These are phyloP conservation scores for Caryocar brasiliense DNA, from an alignment of 441 rosid species.

Conservation along the genomic window DNA sequence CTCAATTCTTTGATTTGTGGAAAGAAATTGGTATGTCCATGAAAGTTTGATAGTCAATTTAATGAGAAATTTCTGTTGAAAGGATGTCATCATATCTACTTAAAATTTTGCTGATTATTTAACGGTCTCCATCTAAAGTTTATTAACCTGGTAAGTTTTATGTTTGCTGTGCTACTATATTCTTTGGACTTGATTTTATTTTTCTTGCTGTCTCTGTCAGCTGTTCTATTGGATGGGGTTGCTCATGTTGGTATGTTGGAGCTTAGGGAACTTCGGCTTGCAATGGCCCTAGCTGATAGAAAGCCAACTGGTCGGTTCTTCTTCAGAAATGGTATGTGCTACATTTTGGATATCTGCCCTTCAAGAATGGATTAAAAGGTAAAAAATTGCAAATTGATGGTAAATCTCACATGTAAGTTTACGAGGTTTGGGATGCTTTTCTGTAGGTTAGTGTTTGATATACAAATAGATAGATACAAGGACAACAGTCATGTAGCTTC, in stretches of 20 bases:
- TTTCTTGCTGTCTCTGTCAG: constrained; percentile 28
- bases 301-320: constrained; percentile 63
- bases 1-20: constrained; percentile 54
- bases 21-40: constrained; percentile 56
- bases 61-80: constrained; percentile 3
- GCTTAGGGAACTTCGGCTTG: constrained; percentile 63
- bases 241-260: constrained; percentile 73
- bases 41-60: too few relatives aligned
- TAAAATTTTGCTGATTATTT: constrained; percentile 3
- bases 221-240: constrained; percentile 64
- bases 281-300: constrained; percentile 73
- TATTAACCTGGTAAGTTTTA: too few relatives aligned
- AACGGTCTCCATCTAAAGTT: too few relatives aligned
- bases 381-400: background rate
- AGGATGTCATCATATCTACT: background rate
- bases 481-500: too few relatives aligned
- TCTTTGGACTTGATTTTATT: background rate
- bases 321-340: constrained; percentile 62
- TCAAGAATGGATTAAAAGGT: background rate
- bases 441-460: too few relatives aligned
- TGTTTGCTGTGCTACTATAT: background rate
- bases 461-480: too few relatives aligned
- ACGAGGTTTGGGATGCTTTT: too few relatives aligned
- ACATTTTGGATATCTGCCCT: background rate
- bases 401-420: too few relatives aligned